Evolutionary conservation across 2,329 filamentous ascomycete species (phyloP).

Genomic region (Colletotrichum sp.): DNA sequence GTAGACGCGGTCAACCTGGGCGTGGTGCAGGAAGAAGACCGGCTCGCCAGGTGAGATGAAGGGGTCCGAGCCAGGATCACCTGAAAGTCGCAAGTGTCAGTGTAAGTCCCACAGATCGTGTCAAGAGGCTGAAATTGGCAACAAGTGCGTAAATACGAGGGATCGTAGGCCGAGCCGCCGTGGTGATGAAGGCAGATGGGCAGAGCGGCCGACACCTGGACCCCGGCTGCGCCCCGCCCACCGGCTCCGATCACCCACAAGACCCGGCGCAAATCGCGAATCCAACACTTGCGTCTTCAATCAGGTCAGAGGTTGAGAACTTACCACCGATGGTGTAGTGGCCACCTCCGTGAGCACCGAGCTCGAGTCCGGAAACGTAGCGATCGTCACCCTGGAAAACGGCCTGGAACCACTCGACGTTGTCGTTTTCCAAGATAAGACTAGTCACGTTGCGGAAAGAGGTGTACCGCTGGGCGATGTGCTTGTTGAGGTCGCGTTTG

Average conservation of each 20-base stretch:
- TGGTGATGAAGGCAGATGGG: not conserved
- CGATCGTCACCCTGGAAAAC: constrained; percentile 37
- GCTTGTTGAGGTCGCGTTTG: constrained; percentile 37
- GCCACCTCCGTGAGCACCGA: constrained; percentile 43
- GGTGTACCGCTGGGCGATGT: constrained; percentile 17
- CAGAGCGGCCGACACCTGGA: no score
- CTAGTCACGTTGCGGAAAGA: constrained; percentile 28
- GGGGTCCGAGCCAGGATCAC: constrained; percentile 51
- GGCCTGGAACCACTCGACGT: constrained; percentile 36
- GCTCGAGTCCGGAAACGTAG: constrained; percentile 27
- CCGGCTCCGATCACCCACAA: not conserved
- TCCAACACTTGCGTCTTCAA: not conserved
- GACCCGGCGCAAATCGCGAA: not conserved
- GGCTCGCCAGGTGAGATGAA: constrained; percentile 50
- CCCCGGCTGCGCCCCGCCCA: not conserved
- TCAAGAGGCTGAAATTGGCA: not conserved
- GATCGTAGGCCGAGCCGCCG: not conserved
- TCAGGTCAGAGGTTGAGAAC: not conserved
- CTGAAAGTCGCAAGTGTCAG: constrained; percentile 13
- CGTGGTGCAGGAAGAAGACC: constrained; percentile 51
- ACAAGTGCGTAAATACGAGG: not conserved
- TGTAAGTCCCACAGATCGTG: not conserved
- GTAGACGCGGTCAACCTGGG: constrained; percentile 49
- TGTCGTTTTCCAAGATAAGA: constrained; percentile 31
- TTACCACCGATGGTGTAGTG: constrained; percentile 42